Evolutionary conservation across 306 rosid species (phyloP), one percentile per base, ranked within the genome.

Genomic region (Citrullus mucosospermus): DNA sequence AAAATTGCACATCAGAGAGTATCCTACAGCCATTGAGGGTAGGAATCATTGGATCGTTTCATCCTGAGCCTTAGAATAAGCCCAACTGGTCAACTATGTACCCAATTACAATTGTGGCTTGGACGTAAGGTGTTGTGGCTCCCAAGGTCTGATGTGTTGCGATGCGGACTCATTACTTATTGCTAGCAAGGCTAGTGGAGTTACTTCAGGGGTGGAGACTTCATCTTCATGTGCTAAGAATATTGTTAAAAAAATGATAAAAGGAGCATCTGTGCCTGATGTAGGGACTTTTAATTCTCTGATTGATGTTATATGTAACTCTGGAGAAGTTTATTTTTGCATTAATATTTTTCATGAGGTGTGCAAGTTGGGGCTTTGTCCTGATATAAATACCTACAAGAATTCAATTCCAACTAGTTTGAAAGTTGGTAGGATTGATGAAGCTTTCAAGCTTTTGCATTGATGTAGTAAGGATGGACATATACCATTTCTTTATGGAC

Each of bases 341-440:
- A 22, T 89, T 53, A 88, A 58, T 50, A 83, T 92, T 54, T 94
- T 71, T 55, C 87, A 87, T 53, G 90, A 88, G 48, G 89, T 88
- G 1, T 85, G 85, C 70, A 71, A 61, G 56, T 72, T 92, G 39
- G 97, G 97, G n/a, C 80, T 92, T 55, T 87, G 85, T 9, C 95
- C 93, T 13, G 88, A 94, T 81, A 87, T 89, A 55, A 94, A 87
- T 50, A 88, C 98, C 15, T 94, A 90, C 22, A 94, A 92, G 89
- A 84, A 90, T 25, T 77, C 92, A 51, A 80, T 94, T 17, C 97
- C 97, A 0, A 90, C 85, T 0, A 89, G 84, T 55, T 90, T 96
- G 0, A 94, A 89, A 80, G 75, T 41, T 4, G 97, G 91, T 11
- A 80, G 79, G 76, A 86, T 92, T 8, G 95, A 90, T 50, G 95